These are phyloP conservation scores for Dichomitus squalens DNA, from an alignment of 1,284 basidiomycete genomes.

Conservation along the genomic window DNA sequence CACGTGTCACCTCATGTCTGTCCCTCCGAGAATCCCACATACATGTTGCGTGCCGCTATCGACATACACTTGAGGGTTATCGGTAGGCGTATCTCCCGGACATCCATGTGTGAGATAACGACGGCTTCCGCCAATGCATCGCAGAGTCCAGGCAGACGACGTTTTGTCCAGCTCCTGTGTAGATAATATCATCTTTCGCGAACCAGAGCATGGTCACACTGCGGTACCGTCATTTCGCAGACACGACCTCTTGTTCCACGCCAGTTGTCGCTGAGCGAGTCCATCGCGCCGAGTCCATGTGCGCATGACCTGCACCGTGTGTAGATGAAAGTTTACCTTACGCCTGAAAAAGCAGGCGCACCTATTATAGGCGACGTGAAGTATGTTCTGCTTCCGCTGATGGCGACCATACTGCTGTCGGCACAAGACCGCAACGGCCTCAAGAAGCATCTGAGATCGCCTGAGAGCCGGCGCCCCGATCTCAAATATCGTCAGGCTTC, in stretches of 20 bases:
- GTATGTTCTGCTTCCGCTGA: not conserved
- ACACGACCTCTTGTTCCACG: not conserved
- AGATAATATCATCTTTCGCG: conserved; percentile 1
- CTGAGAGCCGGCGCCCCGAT: too few species aligned
- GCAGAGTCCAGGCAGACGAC: not conserved
- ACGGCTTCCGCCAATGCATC: conserved; percentile 5
- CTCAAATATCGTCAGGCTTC: too few species aligned
- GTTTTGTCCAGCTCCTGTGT: not conserved
- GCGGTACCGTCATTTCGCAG: not conserved
- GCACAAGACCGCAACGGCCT: not conserved
- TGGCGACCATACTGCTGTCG: not conserved
- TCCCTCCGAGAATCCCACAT: not conserved
- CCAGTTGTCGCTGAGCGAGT: not conserved
- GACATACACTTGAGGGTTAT: not conserved
- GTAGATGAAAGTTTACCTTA: not conserved
- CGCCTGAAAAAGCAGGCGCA: not conserved
- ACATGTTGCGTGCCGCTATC: not conserved
- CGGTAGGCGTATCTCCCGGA: not conserved
- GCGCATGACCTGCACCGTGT: not conserved
- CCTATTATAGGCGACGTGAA: not conserved
- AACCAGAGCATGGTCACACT: conserved; percentile 20
- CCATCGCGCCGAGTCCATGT: too few species aligned
- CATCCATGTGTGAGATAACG: conserved; percentile 8
- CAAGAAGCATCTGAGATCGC: not conserved
- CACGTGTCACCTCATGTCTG: conserved; percentile 9